Evolutionary conservation across 2,329 filamentous ascomycete genomes (phyloP).

Genomic region (Phyllosticta citrichinensis): DNA sequence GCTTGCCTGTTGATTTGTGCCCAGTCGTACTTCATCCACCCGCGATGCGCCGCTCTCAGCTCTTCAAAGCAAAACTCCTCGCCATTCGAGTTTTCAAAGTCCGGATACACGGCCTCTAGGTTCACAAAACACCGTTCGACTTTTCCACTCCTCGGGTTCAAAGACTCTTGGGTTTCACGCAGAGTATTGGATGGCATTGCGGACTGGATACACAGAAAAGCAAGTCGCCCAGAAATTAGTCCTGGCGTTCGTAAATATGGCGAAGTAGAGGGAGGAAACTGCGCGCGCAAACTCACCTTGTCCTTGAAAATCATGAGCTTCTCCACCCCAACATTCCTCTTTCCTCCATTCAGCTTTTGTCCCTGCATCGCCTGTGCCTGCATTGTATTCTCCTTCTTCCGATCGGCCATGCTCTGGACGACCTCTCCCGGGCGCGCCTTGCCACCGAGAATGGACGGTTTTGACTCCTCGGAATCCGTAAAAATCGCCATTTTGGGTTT

Average conservation of each 20-base stretch:
- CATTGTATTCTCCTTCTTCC: constrained; percentile 87
- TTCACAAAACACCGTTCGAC: constrained; percentile 82
- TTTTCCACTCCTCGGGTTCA: constrained; percentile 74
- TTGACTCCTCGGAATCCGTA: constrained; percentile 56
- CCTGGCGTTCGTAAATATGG: constrained; percentile 83
- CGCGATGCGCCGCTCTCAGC: constrained; percentile 66
- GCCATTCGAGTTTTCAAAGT: constrained; percentile 52
- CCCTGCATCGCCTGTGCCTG: constrained; percentile 86
- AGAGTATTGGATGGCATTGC: constrained; percentile 30
- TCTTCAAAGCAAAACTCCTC: constrained; percentile 88
- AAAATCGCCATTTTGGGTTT: constrained; percentile 86
- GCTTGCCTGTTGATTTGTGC: constrained; percentile 24
- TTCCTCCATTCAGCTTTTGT: constrained; percentile 79
- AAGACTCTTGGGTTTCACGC: constrained; percentile 67
- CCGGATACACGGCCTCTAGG: constrained; percentile 75
- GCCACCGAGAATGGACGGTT: constrained; percentile 44
- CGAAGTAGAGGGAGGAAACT: constrained; percentile 21
- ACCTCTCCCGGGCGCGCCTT: constrained; percentile 75
- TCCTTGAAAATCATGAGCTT: constrained; percentile 96
- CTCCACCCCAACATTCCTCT: constrained; percentile 62
- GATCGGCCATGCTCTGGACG: constrained; percentile 74
- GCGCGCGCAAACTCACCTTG: constrained; percentile 59
- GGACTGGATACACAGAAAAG: constrained; percentile 45
- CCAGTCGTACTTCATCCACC: constrained; percentile 52
- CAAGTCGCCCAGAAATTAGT: constrained; percentile 67